Base-by-base conservation (phyloP, 139 green algal genomes). In the Zygnema circumcarinatum region DNA sequence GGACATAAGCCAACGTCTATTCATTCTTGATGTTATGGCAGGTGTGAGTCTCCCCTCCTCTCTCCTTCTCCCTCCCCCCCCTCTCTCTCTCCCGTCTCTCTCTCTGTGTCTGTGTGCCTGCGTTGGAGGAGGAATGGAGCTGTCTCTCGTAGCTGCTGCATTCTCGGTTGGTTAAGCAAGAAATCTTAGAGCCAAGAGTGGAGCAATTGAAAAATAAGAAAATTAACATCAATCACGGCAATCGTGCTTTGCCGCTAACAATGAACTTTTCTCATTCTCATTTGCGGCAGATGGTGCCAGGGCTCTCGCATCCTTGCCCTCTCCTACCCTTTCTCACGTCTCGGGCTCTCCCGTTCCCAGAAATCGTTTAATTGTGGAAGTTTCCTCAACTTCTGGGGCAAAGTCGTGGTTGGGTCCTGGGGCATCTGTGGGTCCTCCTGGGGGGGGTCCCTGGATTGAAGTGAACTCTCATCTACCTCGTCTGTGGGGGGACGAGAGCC, bases 21-120 rank as follows among this genome's bases (percentile, higher is more conserved):
- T 94, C 53, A 85, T 97, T 0, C 83, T 97, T 72, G 94, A 96
- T 40, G 74, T 88, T 3, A 86, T 97, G 76, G 32, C 2, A 76
- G 40, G 69, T 84, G 33, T 7, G 67, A 20, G 69, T 35, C 81
- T 67, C 47, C 72, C 47, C 39, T 22, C 38, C 76, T 29, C 31
- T 33, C 42, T 31, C 47, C 67, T 25, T 20, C 67, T 79, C 1
- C 1, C 21, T 79, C 72, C 72, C n/a, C 72, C 72, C 21, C 72
- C 21, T 25, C 72, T 20, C 29, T 35, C 20, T 42, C 72, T 35
- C 33, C 75, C 33, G 47, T 83, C 33, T 83, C 36, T 35, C 38
- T 52, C 21, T 56, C 33, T 52, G 2, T 52, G 2, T 52, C 7
- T 52, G 2, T 3, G 16, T 83, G 2, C 7, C 16, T 41, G 3